A percentile compares a stretch with the other conserved stretches of the same genome.
Evolutionary conservation across 768 basidiomycete genomes (phyloP).

Genomic region (Termitomyces sp.): DNA sequence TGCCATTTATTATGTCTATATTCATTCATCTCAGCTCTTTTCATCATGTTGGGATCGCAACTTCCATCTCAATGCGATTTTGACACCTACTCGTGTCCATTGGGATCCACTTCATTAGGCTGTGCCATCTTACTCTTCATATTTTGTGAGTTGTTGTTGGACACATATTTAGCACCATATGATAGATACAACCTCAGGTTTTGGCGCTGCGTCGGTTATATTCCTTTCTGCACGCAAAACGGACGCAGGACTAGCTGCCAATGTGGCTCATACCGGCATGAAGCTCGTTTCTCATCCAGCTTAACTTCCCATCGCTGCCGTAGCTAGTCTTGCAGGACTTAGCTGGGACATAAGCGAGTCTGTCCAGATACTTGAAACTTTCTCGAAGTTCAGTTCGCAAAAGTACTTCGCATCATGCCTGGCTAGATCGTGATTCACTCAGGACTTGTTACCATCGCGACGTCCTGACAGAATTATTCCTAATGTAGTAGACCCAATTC

Average conservation of each 20-base stretch:
- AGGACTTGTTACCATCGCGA: no score
- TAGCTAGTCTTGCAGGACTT: not conserved
- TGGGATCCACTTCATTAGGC: not conserved
- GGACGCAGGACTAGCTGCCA: constrained; percentile 1
- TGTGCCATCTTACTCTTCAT: not conserved
- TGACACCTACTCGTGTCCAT: not conserved
- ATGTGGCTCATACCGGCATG: not conserved
- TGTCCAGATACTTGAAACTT: not conserved
- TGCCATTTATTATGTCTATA: not conserved
- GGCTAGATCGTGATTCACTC: no score
- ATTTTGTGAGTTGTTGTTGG: constrained; percentile 1
- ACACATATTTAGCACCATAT: not conserved
- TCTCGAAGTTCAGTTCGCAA: not conserved
- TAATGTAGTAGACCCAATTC: no score
- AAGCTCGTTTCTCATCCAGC: not conserved
- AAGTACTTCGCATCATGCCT: no score
- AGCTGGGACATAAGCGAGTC: no score
- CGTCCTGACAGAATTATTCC: no score
- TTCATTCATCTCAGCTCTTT: not conserved
- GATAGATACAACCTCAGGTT: not conserved
- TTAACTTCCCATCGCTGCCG: not conserved
- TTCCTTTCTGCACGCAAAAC: not conserved
- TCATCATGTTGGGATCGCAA: constrained; percentile 5
- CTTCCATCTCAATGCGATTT: constrained; percentile 8
- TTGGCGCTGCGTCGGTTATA: not conserved